Evolutionary conservation across 768 basidiomycete species (phyloP).

Genomic region (Kwoniella mangroviensis): DNA sequence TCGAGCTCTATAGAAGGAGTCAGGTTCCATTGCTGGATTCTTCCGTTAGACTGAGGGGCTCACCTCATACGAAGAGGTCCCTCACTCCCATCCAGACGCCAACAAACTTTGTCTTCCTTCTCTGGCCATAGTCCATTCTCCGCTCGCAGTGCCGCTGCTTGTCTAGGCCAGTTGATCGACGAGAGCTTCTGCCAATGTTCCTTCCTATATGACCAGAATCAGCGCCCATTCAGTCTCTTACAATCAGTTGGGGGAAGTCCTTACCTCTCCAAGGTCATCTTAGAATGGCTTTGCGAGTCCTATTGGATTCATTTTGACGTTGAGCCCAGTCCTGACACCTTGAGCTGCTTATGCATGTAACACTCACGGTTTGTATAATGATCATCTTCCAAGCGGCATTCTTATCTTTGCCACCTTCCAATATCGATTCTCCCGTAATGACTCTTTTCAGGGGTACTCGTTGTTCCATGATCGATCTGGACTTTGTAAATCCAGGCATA

Average conservation of each 20-base stretch:
- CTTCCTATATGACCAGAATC: constrained; percentile 62
- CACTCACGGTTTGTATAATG: constrained; percentile 44
- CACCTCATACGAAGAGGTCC: constrained; percentile 85
- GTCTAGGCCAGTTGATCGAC: constrained; percentile 59
- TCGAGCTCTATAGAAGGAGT: constrained; percentile 32
- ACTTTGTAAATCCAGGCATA: constrained; percentile 26
- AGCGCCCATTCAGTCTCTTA: constrained; percentile 9
- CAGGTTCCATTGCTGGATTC: not conserved
- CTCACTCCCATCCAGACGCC: constrained; percentile 90
- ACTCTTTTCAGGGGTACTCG: constrained; percentile 48
- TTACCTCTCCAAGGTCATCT: constrained; percentile 52
- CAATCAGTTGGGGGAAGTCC: constrained; percentile 3
- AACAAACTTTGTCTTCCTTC: constrained; percentile 62
- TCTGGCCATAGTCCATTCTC: constrained; percentile 85
- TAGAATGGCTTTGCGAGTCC: constrained; percentile 48
- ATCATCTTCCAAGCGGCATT: constrained; percentile 56
- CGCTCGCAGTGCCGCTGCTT: constrained; percentile 67
- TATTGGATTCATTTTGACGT: not conserved
- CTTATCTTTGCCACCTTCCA: constrained; percentile 56
- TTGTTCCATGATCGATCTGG: constrained; percentile 44
- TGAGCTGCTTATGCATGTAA: too few species aligned
- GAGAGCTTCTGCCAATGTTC: constrained; percentile 72
- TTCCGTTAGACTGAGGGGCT: constrained; percentile 24
- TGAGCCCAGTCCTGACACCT: too few species aligned
- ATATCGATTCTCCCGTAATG: constrained; percentile 50